phyloP scores from a whole-genome alignment of 164 flowering plant genomes.

The Piper longum region DNA sequence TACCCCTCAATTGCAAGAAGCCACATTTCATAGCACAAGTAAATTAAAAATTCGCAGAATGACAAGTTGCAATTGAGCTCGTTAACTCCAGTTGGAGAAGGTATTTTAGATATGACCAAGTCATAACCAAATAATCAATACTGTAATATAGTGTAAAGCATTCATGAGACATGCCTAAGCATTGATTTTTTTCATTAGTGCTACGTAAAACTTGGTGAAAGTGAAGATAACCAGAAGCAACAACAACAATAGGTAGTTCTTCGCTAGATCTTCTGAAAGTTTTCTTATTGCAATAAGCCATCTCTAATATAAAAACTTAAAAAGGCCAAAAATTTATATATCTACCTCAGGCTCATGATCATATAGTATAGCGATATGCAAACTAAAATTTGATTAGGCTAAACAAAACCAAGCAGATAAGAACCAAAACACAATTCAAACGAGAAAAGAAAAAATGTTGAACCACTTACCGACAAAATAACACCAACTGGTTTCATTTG shows the following conservation, averaged over 20 bases:
- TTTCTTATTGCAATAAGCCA: too few species aligned
- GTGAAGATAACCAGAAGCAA: too few species aligned
- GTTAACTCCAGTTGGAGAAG: not conserved
- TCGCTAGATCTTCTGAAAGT: too few species aligned
- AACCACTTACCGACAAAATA: conserved; percentile 54
- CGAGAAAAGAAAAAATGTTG: not conserved
- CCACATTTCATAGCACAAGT: not conserved
- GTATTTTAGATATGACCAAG: not conserved
- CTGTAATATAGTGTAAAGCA: not conserved
- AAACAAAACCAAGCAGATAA: too few species aligned
- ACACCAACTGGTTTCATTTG: conserved; percentile 62
- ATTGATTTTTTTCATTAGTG: not conserved
- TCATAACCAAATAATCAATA: not conserved
- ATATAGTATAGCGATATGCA: too few species aligned
- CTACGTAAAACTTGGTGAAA: too few species aligned
- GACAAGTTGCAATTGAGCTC: not conserved
- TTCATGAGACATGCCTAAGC: not conserved
- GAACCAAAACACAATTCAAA: too few species aligned
- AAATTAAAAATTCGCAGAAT: not conserved
- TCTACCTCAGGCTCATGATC: not conserved
- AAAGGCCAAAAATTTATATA: not conserved
- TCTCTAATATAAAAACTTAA: too few species aligned
- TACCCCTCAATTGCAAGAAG: not conserved
- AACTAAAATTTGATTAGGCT: too few species aligned
- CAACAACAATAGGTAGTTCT: too few species aligned